These are phyloP conservation scores for Suhomyces guaymorum DNA, from an alignment of 1,139 yeast species.

Conservation along the genomic window DNA sequence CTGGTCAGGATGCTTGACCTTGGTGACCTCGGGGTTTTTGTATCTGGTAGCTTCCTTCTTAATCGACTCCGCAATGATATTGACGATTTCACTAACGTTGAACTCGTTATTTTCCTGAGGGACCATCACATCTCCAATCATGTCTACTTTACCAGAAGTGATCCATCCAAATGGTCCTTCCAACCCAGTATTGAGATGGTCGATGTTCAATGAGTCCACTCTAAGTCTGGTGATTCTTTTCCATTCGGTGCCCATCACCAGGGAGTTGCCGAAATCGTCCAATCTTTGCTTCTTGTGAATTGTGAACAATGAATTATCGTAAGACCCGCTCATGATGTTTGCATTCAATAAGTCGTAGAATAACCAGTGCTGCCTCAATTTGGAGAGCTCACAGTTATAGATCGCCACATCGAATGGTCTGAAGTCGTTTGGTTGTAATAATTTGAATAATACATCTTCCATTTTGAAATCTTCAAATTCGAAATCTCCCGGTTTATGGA, in stretches of 20 bases:
- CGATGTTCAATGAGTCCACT: constrained; percentile 81
- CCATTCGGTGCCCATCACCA: constrained; percentile 36
- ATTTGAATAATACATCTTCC: constrained; percentile 81
- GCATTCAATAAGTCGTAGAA: constrained; percentile 86
- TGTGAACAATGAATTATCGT: constrained; percentile 90
- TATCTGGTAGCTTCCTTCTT: constrained; percentile 43
- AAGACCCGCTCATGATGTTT: constrained; percentile 82
- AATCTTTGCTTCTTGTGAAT: constrained; percentile 74
- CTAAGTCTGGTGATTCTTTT: constrained; percentile 74
- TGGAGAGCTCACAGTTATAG: constrained; percentile 78
- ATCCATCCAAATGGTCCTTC: constrained; percentile 98
- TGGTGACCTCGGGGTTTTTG: constrained; percentile 37
- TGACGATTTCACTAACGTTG: constrained; percentile 42
- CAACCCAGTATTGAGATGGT: constrained; percentile 85
- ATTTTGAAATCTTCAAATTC: constrained; percentile 80
- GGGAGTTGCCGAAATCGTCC: constrained; percentile 37
- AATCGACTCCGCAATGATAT: constrained; percentile 41
- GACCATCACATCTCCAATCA: constrained; percentile 85
- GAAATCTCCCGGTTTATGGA: constrained; percentile 84
- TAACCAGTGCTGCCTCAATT: constrained; percentile 87
- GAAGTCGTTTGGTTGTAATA: constrained; percentile 77
- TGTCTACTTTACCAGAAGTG: constrained; percentile 84
- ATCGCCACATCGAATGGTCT: constrained; percentile 85
- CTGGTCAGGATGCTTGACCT: constrained; percentile 25
- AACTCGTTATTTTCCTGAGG: constrained; percentile 60